phyloP scores from a whole-genome alignment of 2,329 filamentous ascomycete species.

The Aspergillus viridinutans region DNA sequence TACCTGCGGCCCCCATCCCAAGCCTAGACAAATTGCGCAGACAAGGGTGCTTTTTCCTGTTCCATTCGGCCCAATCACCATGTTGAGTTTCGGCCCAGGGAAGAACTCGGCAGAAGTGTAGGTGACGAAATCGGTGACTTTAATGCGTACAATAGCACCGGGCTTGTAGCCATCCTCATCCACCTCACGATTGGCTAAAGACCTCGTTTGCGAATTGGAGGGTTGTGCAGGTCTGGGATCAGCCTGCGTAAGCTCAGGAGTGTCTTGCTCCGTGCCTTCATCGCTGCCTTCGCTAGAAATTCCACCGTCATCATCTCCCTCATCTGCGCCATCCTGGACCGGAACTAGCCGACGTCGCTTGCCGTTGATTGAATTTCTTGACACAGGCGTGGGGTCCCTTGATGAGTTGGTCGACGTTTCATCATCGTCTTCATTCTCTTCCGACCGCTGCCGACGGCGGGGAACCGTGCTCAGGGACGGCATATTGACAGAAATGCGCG shows the following conservation, averaged over 20 bases:
- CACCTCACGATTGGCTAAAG: slow-evolving; percentile 2
- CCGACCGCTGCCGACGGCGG: slow-evolving; percentile 26
- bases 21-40: slow-evolving; percentile 88
- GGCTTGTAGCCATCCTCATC: slow-evolving; percentile 43
- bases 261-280: neutral
- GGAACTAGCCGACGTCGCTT: slow-evolving; percentile 28
- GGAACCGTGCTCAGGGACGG: slow-evolving; percentile 21
- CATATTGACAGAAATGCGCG: slow-evolving; percentile 20
- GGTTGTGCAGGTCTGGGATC: neutral
- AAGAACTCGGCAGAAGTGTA: slow-evolving; percentile 90
- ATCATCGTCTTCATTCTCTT: slow-evolving; percentile 25
- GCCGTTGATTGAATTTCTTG: slow-evolving; percentile 23
- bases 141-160: slow-evolving; percentile 84
- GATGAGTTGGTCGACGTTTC: slow-evolving; percentile 11
- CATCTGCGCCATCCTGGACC: slow-evolving; percentile 1
- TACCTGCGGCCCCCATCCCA: slow-evolving; percentile 73
- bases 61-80: slow-evolving; percentile 98
- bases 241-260: neutral
- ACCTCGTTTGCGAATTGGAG: neutral
- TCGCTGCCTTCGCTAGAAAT: neutral
- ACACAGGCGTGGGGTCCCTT: slow-evolving; percentile 17
- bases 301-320: neutral
- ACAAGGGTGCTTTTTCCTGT: slow-evolving; percentile 97
- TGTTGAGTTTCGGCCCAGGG: slow-evolving; percentile 88
- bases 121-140: slow-evolving; percentile 85